These are phyloP conservation scores for Prototheca cutis DNA, from an alignment of 163 green algal species.

Conservation along the genomic window DNA sequence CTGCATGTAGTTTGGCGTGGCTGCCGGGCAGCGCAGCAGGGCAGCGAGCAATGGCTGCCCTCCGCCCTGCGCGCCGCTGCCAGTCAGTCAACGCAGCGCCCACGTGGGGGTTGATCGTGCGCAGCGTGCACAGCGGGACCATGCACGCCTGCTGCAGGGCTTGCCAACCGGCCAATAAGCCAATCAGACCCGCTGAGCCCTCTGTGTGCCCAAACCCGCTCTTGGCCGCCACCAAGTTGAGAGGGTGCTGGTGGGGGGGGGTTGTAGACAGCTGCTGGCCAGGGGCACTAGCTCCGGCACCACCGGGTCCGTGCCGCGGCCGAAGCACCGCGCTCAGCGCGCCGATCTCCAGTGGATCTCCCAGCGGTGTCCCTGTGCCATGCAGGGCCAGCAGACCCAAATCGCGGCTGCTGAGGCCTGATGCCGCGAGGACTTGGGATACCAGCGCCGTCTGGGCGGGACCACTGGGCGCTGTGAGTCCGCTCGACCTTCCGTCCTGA, in stretches of 20 bases:
- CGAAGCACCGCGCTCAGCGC: not conserved
- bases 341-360: conserved; percentile 53
- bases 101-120: conserved; percentile 28
- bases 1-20: conserved; percentile 4
- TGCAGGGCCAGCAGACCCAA: conserved; percentile 35
- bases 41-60: not conserved
- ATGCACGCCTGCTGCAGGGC: not conserved
- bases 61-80: not conserved
- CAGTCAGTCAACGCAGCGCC: not conserved
- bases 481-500: conserved; percentile 69
- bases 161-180: conserved; percentile 5
- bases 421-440: conserved; percentile 29
- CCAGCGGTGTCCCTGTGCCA: conserved; percentile 36
- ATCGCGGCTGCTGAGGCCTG: not conserved
- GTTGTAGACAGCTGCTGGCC: too few species aligned
- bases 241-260: not conserved
- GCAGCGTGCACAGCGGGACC: conserved; percentile 31
- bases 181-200: conserved; percentile 16
- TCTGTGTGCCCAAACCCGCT: conserved; percentile 38
- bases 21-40: not conserved
- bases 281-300: too few species aligned
- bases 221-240: conserved; percentile 36
- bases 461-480: conserved; percentile 37
- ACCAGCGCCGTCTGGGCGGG: conserved; percentile 55
- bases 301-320: too few species aligned